phyloP scores from a whole-genome alignment of 163 green algal genomes.

The Scenedesmus sp. region DNA sequence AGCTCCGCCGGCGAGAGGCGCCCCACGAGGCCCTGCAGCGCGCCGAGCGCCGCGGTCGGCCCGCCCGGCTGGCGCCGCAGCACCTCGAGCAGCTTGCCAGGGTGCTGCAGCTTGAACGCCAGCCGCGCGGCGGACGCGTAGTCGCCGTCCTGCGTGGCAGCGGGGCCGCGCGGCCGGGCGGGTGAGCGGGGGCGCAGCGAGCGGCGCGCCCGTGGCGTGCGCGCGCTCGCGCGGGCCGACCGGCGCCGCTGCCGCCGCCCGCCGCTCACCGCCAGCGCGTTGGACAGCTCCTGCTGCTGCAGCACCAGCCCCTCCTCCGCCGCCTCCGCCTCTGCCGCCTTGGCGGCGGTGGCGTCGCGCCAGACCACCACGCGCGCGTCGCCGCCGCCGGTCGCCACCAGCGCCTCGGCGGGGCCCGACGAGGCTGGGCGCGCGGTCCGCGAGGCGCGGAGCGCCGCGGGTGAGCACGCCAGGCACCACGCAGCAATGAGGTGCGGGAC shows the following conservation, averaged over 20 bases:
- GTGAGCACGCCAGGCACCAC: too few species aligned
- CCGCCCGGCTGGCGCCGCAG: constrained; percentile 45
- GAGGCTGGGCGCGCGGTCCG: too few species aligned
- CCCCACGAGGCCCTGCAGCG: constrained; percentile 34
- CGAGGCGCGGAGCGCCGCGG: too few species aligned
- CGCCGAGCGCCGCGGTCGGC: constrained; percentile 1
- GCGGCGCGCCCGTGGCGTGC: background rate
- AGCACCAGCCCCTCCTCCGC: constrained; percentile 59
- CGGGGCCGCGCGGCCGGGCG: background rate
- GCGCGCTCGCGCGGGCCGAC: too few species aligned
- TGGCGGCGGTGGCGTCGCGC: constrained; percentile 63
- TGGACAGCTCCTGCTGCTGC: constrained; percentile 83
- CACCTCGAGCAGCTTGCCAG: constrained; percentile 71
- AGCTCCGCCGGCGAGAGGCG: constrained; percentile 52
- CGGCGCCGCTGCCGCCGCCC: too few species aligned
- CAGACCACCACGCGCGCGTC: constrained; percentile 88
- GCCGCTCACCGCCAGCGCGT: constrained; percentile 77
- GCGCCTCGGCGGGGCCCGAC: constrained; percentile 42
- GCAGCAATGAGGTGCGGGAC: too few species aligned
- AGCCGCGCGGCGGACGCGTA: constrained; percentile 74
- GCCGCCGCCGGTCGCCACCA: constrained; percentile 82
- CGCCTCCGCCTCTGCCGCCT: constrained; percentile 69
- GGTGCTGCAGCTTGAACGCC: constrained; percentile 87
- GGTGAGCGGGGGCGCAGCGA: background rate
- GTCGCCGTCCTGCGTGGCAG: constrained; percentile 68